A percentile compares a stretch with the other conserved stretches of the same genome.
phyloP scores from a whole-genome alignment of 805 yeast genomes.

The Candida xiaguanensis region DNA sequence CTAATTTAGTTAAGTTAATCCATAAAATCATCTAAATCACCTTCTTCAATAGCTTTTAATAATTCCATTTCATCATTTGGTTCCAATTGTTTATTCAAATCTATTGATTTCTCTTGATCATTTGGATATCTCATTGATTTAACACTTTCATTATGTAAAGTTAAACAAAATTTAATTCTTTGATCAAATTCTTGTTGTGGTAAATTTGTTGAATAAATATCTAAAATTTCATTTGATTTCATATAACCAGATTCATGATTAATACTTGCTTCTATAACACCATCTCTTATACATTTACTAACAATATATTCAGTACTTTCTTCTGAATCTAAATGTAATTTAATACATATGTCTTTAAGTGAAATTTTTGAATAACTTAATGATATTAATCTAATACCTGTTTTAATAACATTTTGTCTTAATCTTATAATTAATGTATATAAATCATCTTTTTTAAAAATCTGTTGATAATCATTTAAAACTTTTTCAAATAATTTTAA shows the following conservation, averaged over 20 bases:
- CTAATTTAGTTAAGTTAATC: constrained; percentile 20
- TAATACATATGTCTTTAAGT: constrained; percentile 88
- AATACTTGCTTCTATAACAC: constrained; percentile 92
- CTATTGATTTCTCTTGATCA: constrained; percentile 28
- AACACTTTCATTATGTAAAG: constrained; percentile 86
- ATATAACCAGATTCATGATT: constrained; percentile 88
- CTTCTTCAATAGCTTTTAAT: constrained; percentile 50
- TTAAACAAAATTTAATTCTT: constrained; percentile 88
- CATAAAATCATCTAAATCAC: constrained; percentile 50
- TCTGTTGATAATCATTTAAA: constrained; percentile 56
- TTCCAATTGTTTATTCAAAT: constrained; percentile 26
- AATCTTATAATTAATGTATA: constrained; percentile 82
- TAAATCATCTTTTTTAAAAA: constrained; percentile 71
- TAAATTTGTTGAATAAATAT: constrained; percentile 79
- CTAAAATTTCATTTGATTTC: constrained; percentile 83
- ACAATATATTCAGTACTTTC: constrained; percentile 96
- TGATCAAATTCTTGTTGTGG: constrained; percentile 90
- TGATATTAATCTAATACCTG: constrained; percentile 92
- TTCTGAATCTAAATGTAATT: constrained; percentile 88
- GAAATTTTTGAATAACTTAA: constrained; percentile 88
- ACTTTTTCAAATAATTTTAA: constrained; percentile 74
- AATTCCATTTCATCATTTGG: constrained; percentile 40
- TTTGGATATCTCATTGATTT: constrained; percentile 91
- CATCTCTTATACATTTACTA: constrained; percentile 94
- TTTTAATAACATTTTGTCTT: constrained; percentile 95